Evolutionary conservation across 495 filamentous ascomycete genomes (phyloP).

Genomic region (Penicillium subrubescens): DNA sequence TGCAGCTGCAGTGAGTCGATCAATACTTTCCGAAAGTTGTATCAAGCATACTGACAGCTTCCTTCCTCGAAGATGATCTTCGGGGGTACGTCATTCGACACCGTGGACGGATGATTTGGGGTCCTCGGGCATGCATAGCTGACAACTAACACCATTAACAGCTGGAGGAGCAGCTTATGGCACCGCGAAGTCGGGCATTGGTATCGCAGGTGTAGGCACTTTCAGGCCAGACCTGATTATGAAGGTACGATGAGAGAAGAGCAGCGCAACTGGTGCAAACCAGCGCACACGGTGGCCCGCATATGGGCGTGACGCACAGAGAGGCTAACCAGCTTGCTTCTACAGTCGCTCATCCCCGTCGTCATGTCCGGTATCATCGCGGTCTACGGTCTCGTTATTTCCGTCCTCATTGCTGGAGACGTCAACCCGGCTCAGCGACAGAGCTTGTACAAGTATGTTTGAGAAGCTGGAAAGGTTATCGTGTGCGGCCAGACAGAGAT

Average conservation of each 20-base stretch:
- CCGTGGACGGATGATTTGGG: conserved; percentile 15
- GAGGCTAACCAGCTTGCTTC: conserved; percentile 18
- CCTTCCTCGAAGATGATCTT: conserved; percentile 68
- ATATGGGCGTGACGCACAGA: neutral
- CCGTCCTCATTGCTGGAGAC: conserved; percentile 89
- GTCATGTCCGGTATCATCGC: conserved; percentile 99
- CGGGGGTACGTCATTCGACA: conserved; percentile 66
- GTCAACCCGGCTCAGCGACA: conserved; percentile 71
- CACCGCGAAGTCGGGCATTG: conserved; percentile 95
- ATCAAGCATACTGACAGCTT: conserved; percentile 27
- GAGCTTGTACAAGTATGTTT: conserved; percentile 77
- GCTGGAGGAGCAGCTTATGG: conserved; percentile 94
- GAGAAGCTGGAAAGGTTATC: neutral
- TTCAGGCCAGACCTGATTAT: conserved; percentile 96
- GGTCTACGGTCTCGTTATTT: conserved; percentile 94
- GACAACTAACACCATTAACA: conserved; percentile 45
- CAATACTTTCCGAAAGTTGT: conserved; percentile 12
- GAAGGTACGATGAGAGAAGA: conserved; percentile 64
- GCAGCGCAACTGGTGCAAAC: neutral
- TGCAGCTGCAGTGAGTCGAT: conserved; percentile 82
- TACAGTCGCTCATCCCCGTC: conserved; percentile 86
- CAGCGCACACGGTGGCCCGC: neutral
- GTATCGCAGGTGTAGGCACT: conserved; percentile 90
- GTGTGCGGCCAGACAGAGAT: neutral
- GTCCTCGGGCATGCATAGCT: conserved; percentile 13